Percentiles rank a stretch among this genome's conserved stretches.
These are phyloP conservation scores for Emmonsiellopsis sp. DNA, from an alignment of 2,329 filamentous ascomycete species.

Conservation along the genomic window DNA sequence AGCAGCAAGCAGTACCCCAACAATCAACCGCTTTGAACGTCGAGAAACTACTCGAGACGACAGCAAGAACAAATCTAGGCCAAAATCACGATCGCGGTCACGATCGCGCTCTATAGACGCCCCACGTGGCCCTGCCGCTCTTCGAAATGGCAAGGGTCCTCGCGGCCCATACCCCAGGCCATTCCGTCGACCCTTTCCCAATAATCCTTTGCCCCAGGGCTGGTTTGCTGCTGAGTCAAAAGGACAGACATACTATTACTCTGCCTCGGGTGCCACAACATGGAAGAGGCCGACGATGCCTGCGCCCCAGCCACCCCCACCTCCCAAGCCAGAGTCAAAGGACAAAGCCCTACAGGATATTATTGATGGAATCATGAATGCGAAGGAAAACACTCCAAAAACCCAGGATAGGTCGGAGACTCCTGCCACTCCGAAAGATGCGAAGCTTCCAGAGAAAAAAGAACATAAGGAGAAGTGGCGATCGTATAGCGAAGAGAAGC, in stretches of 20 bases:
- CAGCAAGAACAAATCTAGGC: constrained; percentile 40
- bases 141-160: constrained; percentile 47
- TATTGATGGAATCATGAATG: constrained; percentile 73
- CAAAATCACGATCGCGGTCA: constrained; percentile 39
- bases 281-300: constrained; percentile 71
- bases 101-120: constrained; percentile 40
- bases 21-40: constrained; percentile 57
- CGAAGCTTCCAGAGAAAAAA: constrained; percentile 44
- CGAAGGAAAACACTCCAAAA: constrained; percentile 48
- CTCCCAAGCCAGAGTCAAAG: constrained; percentile 59
- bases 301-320: constrained; percentile 52
- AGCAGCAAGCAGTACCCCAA: constrained; percentile 40
- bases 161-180: constrained; percentile 50
- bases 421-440: constrained; percentile 57
- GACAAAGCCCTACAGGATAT: constrained; percentile 73
- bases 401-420: constrained; percentile 42
- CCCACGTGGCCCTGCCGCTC: constrained; percentile 33
- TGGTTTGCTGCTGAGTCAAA: constrained; percentile 74
- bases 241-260: constrained; percentile 80
- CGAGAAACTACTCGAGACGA: constrained; percentile 42
- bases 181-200: constrained; percentile 42
- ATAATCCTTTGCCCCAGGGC: constrained; percentile 61
- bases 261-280: constrained; percentile 63
- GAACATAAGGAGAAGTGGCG: constrained; percentile 41
- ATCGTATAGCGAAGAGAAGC: constrained; percentile 60